A percentile compares a stretch with the other conserved stretches of the same genome.
phyloP scores from a whole-genome alignment of 495 filamentous ascomycete genomes.

The Filosporella fistucella region DNA sequence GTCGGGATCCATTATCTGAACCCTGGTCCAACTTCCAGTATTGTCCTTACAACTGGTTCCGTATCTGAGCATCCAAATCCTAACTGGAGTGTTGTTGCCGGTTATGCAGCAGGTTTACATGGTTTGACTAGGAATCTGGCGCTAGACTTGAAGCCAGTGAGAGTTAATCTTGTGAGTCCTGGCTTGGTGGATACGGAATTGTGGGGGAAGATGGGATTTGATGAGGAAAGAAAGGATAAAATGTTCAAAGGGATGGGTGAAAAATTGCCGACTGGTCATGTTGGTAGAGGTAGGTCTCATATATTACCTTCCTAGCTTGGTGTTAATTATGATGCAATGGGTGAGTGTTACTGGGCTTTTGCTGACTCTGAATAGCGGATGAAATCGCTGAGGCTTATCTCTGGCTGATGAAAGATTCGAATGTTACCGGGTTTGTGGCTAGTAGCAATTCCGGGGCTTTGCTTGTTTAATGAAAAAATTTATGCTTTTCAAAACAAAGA shows the following conservation, averaged over 20 bases:
- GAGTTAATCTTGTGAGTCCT: slow-evolving; percentile 56
- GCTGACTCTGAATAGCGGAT: slow-evolving; percentile 29
- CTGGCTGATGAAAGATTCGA: slow-evolving; percentile 57
- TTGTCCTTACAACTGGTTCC: slow-evolving; percentile 50
- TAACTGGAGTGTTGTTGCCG: slow-evolving; percentile 41
- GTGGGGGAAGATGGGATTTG: slow-evolving; percentile 26
- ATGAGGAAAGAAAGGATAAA: slow-evolving; percentile 25
- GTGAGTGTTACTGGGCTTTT: not conserved
- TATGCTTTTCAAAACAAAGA: no score
- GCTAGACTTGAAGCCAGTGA: slow-evolving; percentile 50
- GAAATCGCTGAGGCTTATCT: slow-evolving; percentile 63
- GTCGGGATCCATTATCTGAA: slow-evolving; percentile 40
- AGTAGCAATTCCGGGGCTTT: slow-evolving; percentile 12
- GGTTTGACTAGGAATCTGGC: slow-evolving; percentile 49
- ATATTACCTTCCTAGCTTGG: no score
- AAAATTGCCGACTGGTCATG: slow-evolving; percentile 35
- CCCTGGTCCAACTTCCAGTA: slow-evolving; percentile 31
- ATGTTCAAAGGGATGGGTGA: slow-evolving; percentile 25
- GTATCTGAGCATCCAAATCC: slow-evolving; percentile 38
- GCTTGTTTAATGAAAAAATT: no score
- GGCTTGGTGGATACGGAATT: slow-evolving; percentile 53
- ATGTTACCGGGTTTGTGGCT: slow-evolving; percentile 38
- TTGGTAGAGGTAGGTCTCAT: slow-evolving; percentile 31
- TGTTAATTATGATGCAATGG: not conserved
- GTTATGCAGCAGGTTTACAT: slow-evolving; percentile 30